These are phyloP conservation scores for Oryza officinalis DNA, from an alignment of 176 grass and related monocot genomes.

Conservation along the genomic window DNA sequence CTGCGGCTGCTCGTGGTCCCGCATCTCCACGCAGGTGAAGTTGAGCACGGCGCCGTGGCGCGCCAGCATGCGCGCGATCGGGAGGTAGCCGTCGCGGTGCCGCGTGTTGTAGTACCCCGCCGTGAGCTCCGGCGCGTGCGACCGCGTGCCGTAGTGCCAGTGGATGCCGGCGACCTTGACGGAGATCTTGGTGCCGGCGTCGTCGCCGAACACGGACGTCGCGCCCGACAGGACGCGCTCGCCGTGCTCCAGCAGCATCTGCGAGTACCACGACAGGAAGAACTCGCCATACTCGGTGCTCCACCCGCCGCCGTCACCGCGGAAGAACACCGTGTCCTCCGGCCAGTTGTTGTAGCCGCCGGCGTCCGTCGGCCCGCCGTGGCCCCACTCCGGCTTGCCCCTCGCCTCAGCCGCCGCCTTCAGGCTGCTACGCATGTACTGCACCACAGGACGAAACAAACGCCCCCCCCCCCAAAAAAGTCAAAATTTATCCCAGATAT, in stretches of 20 bases:
- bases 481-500: not conserved
- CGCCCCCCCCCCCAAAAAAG: not conserved
- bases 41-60: constrained; percentile 67
- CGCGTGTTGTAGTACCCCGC: constrained; percentile 77
- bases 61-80: constrained; percentile 41
- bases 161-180: constrained; percentile 81
- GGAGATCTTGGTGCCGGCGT: constrained; percentile 38
- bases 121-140: constrained; percentile 67
- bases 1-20: constrained; percentile 70
- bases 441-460: not conserved
- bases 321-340: constrained; percentile 70
- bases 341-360: constrained; percentile 73
- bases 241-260: constrained; percentile 63
- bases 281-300: constrained; percentile 62
- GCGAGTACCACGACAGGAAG: constrained; percentile 84
- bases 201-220: constrained; percentile 35
- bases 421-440: constrained; percentile 64
- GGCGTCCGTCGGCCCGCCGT: constrained; percentile 48
- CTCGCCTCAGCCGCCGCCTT: constrained; percentile 51
- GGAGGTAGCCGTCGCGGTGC: constrained; percentile 57
- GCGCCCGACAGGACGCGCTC: constrained; percentile 58
- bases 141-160: constrained; percentile 74
- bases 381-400: constrained; percentile 65
- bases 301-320: constrained; percentile 54
- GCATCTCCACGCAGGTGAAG: constrained; percentile 86